phyloP scores from a whole-genome alignment of 176 grass and related monocot genomes.

The Thinopyrum elongatum region DNA sequence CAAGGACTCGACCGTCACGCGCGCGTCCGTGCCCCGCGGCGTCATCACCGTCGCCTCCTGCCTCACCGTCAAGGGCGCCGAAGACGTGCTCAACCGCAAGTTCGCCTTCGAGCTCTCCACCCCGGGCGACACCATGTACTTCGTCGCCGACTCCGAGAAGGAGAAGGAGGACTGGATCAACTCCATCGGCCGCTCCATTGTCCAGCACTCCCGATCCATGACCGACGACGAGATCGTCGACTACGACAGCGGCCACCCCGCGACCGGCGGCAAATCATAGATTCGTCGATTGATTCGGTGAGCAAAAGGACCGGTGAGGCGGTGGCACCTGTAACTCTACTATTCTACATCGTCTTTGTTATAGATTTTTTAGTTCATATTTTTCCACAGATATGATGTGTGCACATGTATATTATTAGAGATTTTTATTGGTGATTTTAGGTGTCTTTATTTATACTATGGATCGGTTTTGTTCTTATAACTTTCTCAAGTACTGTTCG shows the following conservation, averaged over 20 bases:
- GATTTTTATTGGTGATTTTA: slow-evolving; percentile 21
- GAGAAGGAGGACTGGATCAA: slow-evolving; percentile 99
- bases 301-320: slow-evolving; percentile 6
- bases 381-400: background rate
- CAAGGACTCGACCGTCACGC: slow-evolving; percentile 69
- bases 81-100: slow-evolving; percentile 86
- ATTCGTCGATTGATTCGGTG: slow-evolving; percentile 27
- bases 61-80: slow-evolving; percentile 95
- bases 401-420: slow-evolving; percentile 42
- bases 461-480: slow-evolving; percentile 5
- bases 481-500: background rate
- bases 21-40: slow-evolving; percentile 78
- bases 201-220: slow-evolving; percentile 89
- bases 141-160: slow-evolving; percentile 97
- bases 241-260: slow-evolving; percentile 60
- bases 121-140: slow-evolving; percentile 88
- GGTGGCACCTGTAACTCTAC: slow-evolving; percentile 15
- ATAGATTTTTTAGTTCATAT: slow-evolving; percentile 20
- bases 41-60: slow-evolving; percentile 75
- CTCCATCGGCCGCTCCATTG: slow-evolving; percentile 94
- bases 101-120: slow-evolving; percentile 94
- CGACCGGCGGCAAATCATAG: slow-evolving; percentile 16
- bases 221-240: slow-evolving; percentile 86
- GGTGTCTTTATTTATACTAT: slow-evolving; percentile 23
- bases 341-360: background rate